Base-by-base conservation (phyloP, 2,329 filamentous ascomycete genomes). In the Stachybotrys chlorohalonatus region DNA sequence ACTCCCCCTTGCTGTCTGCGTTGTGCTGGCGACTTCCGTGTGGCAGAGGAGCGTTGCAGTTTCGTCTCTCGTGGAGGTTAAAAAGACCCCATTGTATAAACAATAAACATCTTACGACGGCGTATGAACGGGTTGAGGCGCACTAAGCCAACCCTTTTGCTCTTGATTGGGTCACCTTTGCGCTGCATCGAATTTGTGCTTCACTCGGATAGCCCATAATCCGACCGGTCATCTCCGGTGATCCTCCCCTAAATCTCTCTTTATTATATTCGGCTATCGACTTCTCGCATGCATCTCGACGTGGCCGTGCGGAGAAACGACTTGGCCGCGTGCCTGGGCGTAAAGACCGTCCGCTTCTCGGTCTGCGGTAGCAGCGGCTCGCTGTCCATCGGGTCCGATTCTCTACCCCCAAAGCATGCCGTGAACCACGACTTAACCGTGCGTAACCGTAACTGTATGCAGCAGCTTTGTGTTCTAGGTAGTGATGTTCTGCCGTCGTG, bases 241-340 rank as follows among this genome's bases (percentile, higher is more conserved):
- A 42, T 24, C 24, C 24, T 24, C 46, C 46, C 54, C 49, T 52
- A 47, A 53, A 54, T 54, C 51, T 47, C 49, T 32, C 39, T 42
- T 11, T 51, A 31, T 57, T 55, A 69, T 9, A 69, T 51, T 9
- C 70, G 61, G n/a, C 68, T 60, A 53, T 71, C 74, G 24, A 66
- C 66, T 55, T 64, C 65, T 47, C 61, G 68, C 60, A 75, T 75
- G n/a, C 63, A 60, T 47, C 64, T 62, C 13, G 74, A 62, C 6
- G 75, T 74, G 4, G 74, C 68, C 7, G 72, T 77, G 59, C 62
- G 68, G 52, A 78, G 60, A 58, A 74, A 75, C 5, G 72, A 70
- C 6, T 67, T 57, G 1, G 68, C 70, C 1, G 75, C 74, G 55
- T 77, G 69, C n/a, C 63, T 70, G 3, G 76, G 76, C 9, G 65